Conservation (phyloP, 2,329 filamentous ascomycete species). For the Capronia americana region DNA sequence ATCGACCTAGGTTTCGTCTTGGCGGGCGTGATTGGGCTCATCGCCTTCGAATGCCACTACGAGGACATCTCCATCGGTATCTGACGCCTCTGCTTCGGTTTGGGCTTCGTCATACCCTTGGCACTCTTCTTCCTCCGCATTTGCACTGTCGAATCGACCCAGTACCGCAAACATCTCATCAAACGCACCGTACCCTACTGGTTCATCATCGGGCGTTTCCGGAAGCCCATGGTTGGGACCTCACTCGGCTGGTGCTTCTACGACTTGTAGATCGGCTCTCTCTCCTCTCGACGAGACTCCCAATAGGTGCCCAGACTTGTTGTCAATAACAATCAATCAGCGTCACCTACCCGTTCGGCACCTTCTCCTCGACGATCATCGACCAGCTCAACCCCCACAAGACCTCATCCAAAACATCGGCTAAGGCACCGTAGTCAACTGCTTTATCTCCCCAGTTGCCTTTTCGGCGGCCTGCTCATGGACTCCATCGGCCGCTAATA, state of each 20-base stretch:
- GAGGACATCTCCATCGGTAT: conserved; percentile 71
- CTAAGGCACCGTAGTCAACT: conserved; percentile 57
- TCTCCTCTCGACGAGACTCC: background rate
- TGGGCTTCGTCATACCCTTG: conserved; percentile 78
- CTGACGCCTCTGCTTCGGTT: conserved; percentile 82
- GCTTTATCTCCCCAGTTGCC: conserved; percentile 58
- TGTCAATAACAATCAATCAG: background rate
- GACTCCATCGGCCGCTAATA: conserved; percentile 58
- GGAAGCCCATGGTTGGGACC: conserved; percentile 59
- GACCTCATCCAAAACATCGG: conserved; percentile 52
- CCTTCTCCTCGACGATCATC: conserved; percentile 63
- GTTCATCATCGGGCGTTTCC: conserved; percentile 69
- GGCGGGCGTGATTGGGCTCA: conserved; percentile 76
- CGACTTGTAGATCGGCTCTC: conserved; percentile 56
- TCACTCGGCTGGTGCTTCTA: conserved; percentile 60
- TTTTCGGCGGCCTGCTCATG: conserved; percentile 57
- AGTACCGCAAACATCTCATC: conserved; percentile 75
- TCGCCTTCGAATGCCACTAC: conserved; percentile 65
- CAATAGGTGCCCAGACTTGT: conserved; percentile 40
- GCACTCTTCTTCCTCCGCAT: conserved; percentile 73
- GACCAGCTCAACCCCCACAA: conserved; percentile 50
- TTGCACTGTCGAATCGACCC: conserved; percentile 77
- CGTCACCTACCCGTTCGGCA: conserved; percentile 53
- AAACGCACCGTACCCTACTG: conserved; percentile 60
- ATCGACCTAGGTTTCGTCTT: conserved; percentile 86